Conservation (phyloP, 805 yeast species). For the Pichia ethanolica region DNA sequence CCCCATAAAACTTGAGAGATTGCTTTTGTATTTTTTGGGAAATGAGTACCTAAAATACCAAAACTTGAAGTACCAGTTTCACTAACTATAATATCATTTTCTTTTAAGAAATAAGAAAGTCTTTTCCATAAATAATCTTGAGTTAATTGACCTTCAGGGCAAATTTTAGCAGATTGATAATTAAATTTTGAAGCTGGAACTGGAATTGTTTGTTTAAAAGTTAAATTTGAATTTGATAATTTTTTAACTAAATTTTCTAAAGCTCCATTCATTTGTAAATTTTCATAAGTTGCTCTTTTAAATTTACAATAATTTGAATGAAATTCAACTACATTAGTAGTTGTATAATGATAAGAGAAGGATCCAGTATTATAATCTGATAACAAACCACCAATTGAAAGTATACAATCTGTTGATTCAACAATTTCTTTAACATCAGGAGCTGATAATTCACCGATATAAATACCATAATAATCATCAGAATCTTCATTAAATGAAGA, state of each 20-base stretch:
- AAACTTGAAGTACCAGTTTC: slow-evolving; percentile 75
- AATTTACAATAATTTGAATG: slow-evolving; percentile 71
- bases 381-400: slow-evolving; percentile 75
- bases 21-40: slow-evolving; percentile 56
- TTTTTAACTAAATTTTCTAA: slow-evolving; percentile 35
- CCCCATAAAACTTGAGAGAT: slow-evolving; percentile 75
- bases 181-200: slow-evolving; percentile 38
- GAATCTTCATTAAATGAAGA: slow-evolving; percentile 67
- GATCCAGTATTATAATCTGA: slow-evolving; percentile 91
- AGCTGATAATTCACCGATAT: slow-evolving; percentile 72
- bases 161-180: slow-evolving; percentile 38
- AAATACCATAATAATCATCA: slow-evolving; percentile 75
- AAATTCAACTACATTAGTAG: slow-evolving; percentile 70
- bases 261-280: slow-evolving; percentile 60
- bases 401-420: slow-evolving; percentile 65
- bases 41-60: slow-evolving; percentile 59
- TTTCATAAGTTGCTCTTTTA: slow-evolving; percentile 62
- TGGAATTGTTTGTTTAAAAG: slow-evolving; percentile 39
- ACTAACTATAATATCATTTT: slow-evolving; percentile 60
- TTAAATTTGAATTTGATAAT: slow-evolving; percentile 29
- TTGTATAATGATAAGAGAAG: slow-evolving; percentile 66
- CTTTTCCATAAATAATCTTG: slow-evolving; percentile 68
- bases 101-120: slow-evolving; percentile 52
- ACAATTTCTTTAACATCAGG: slow-evolving; percentile 68
- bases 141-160: slow-evolving; percentile 38